A percentile compares a stretch with the other conserved stretches of the same genome.
These are phyloP conservation scores for Fusarium austroafricanum DNA, from an alignment of 2,329 filamentous ascomycete genomes.

Conservation along the genomic window DNA sequence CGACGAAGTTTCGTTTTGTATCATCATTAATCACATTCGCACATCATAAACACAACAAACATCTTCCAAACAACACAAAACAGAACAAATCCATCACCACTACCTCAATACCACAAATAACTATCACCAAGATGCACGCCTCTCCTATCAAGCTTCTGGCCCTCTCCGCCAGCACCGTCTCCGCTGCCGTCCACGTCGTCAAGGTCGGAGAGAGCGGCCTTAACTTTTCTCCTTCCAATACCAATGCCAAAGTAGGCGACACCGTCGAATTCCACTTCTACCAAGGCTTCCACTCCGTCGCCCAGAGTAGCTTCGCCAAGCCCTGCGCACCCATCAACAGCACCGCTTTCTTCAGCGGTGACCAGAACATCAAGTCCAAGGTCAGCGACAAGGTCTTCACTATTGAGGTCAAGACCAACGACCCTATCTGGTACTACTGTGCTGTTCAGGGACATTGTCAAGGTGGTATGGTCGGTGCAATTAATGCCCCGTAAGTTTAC, in stretches of 20 bases:
- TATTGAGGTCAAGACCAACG: constrained; percentile 52
- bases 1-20: not conserved
- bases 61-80: not conserved
- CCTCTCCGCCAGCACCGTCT: constrained; percentile 22
- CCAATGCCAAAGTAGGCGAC: constrained; percentile 63
- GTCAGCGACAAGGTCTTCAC: constrained; percentile 38
- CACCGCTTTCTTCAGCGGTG: constrained; percentile 58
- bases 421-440: constrained; percentile 74
- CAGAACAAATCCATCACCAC: not conserved
- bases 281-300: constrained; percentile 68
- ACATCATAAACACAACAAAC: constrained; percentile 10
- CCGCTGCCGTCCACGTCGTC: constrained; percentile 37
- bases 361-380: constrained; percentile 17
- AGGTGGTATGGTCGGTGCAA: constrained; percentile 67
- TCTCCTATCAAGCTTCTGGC: constrained; percentile 26
- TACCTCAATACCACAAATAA: too few relatives aligned
- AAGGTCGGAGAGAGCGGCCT: constrained; percentile 49
- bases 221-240: constrained; percentile 62
- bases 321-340: constrained; percentile 67
- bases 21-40: constrained; percentile 1
- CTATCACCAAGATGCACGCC: constrained; percentile 29
- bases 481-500: constrained; percentile 43
- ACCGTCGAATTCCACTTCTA: constrained; percentile 60
- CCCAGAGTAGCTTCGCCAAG: constrained; percentile 68
- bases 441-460: constrained; percentile 70